Evolutionary conservation across 495 filamentous ascomycete genomes (phyloP), one percentile per base, ranked within the genome.

Genomic region (Neurospora discreta): DNA sequence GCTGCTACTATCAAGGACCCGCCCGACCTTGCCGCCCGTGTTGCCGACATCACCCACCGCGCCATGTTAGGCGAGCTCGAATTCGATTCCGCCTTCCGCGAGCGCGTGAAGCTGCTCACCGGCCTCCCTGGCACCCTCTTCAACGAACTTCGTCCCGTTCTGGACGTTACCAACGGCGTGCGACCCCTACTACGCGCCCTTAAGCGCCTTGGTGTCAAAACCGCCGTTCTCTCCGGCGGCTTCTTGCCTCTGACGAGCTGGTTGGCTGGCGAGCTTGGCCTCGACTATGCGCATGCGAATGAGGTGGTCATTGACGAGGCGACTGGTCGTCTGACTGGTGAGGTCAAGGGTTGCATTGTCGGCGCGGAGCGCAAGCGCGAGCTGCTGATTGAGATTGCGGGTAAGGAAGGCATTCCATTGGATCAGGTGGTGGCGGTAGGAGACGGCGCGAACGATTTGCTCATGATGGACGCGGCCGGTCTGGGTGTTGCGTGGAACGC

Each of bases 11-110:
- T 95, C 69, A 81, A 78, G 20, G 81, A 85, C 60, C 84, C 82
- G 36, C 83, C 84, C 1, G 92, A 92, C 60, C 86, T 94, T 13
- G 90, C 81, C 39, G 81, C 78, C 15, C 78, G 83, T 65, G 81
- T 87, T 1, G 81, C 84, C 26, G 89, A 89, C 73, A 97, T 99
- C 78, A 99, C 95, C 5, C 89, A 89, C 67, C 90, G 93, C 20
- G 95, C 95, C 39, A 99, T 99, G 95, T 90, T 94, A 73, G 95
- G 95, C 65, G 95, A 98, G 79, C 85, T 97, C n/a, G 95, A 98
- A 78, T 99, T 99, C 75, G 88, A 93, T 36, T 85, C 88, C 13
- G 92, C 90, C 1, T 88, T 99, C 74, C 88, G 87, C 46, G 91
- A 91, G 78, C 89, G 95, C 11, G 92, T 94, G 33, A 84, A 85